Conservation (phyloP, 1,284 basidiomycete genomes). For the Pterulicium gracile region DNA sequence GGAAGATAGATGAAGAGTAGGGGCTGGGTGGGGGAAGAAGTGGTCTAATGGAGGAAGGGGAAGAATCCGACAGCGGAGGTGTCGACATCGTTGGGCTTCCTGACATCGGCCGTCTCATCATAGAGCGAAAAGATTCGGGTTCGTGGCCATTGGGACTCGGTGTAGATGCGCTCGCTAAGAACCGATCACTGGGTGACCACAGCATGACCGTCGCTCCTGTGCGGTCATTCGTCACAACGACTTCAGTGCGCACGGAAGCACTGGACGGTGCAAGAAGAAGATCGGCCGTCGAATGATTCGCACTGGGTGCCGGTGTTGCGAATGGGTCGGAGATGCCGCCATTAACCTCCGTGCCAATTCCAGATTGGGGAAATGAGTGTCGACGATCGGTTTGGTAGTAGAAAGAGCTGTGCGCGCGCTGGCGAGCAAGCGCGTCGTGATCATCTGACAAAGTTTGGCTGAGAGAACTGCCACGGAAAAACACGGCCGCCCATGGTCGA, state of each 20-base stretch:
- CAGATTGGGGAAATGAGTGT: too few species aligned
- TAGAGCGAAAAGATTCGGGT: too few species aligned
- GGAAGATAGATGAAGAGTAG: neutral
- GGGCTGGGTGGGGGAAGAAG: neutral
- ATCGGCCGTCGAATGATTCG: neutral
- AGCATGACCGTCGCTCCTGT: neutral
- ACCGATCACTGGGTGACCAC: conserved; percentile 1
- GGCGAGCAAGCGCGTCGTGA: too few species aligned
- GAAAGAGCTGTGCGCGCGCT: too few species aligned
- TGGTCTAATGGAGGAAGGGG: neutral
- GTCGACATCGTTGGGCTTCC: neutral
- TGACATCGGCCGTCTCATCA: too few species aligned
- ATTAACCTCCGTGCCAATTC: too few species aligned
- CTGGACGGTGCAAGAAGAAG: conserved; percentile 1
- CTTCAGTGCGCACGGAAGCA: neutral
- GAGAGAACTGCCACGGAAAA: too few species aligned
- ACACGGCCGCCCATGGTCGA: too few species aligned
- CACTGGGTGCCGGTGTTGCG: neutral
- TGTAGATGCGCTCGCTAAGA: neutral
- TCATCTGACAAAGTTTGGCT: too few species aligned
- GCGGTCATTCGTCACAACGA: neutral
- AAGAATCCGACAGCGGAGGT: neutral
- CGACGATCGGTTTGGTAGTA: too few species aligned
- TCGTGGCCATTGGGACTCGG: neutral
- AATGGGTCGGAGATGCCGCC: too few species aligned